Evolutionary conservation across 331 rosid species (phyloP).

Genomic region (Malus hybrid): DNA sequence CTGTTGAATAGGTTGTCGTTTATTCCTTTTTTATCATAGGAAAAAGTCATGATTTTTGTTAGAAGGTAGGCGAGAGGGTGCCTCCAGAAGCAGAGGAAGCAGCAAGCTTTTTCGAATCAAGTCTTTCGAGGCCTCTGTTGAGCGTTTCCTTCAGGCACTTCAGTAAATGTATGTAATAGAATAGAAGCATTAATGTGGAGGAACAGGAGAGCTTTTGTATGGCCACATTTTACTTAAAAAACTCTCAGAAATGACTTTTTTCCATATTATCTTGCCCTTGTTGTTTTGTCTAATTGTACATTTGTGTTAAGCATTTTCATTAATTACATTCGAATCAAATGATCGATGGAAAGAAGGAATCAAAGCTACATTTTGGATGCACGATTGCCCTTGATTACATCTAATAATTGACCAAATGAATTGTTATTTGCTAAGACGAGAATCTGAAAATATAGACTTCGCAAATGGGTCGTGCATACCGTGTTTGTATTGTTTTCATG

Average conservation of each 20-base stretch:
- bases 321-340: background rate
- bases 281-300: no score
- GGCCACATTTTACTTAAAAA: constrained; percentile 8
- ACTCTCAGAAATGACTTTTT: constrained; percentile 10
- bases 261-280: background rate
- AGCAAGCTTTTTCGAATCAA: constrained; percentile 14
- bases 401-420: no score
- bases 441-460: no score
- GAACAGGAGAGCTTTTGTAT: constrained; percentile 27
- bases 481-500: no score
- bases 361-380: constrained; percentile 2
- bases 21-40: constrained; percentile 20
- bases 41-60: constrained; percentile 24
- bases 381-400: background rate
- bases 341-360: background rate
- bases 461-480: no score
- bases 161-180: constrained; percentile 24
- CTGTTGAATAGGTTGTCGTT: constrained; percentile 16
- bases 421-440: no score
- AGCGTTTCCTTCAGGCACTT: constrained; percentile 21
- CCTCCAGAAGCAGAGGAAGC: constrained; percentile 32
- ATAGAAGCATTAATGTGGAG: constrained; percentile 18
- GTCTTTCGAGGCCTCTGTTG: constrained; percentile 17
- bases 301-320: background rate
- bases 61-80: constrained; percentile 42